Base-by-base conservation (phyloP, 441 rosid species). In the Sinapis alba region DNA sequence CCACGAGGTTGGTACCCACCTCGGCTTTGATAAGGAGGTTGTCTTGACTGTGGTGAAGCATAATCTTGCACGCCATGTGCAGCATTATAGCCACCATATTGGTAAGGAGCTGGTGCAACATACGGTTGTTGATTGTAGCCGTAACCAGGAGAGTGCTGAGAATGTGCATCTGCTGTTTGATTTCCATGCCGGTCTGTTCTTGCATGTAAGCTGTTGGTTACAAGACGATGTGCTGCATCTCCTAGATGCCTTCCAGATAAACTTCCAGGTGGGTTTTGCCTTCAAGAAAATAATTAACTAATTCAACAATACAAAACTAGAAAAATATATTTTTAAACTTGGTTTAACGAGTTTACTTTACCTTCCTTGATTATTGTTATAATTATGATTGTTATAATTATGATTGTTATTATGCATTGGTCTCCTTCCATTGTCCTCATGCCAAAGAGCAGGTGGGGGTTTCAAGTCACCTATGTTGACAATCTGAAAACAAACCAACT, bases 361-460 rank as follows among this genome's bases (percentile, higher is more conserved):
- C 81, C 81, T 73, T 41, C 78, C 78, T 7, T 78, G 78, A 24
- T 72, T 34, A 50, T 76, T 73, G 54, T 70, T 36, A 9, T 68
- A 9, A 10, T 21, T 11, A 21, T 21, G 21, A 1, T 74, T 26
- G 3, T 54, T 54, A 10, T 53, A 20, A 10, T 47, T 5, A 50
- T 54, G 3, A 4, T 73, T 26, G 30, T 72, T 51, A 45, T 77
- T 86, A 75, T 87, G 86, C 88, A 81, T 84, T 9, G 93, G 91
- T 80, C 85, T 83, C 82, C 91, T 84, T 62, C 96, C 87, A 50
- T 82, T 77, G 6, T 96, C 97, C 74, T 93, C 98, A 71, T 96
- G 99, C 99, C 99, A 96, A 71, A 96, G 80, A 64, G 81, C 83
- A 68, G 97, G 90, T 45, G 65, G 89, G 56, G 96, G 92, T 82